Evolutionary conservation across 495 filamentous ascomycete genomes (phyloP).

Genomic region (Lepraria neglecta): DNA sequence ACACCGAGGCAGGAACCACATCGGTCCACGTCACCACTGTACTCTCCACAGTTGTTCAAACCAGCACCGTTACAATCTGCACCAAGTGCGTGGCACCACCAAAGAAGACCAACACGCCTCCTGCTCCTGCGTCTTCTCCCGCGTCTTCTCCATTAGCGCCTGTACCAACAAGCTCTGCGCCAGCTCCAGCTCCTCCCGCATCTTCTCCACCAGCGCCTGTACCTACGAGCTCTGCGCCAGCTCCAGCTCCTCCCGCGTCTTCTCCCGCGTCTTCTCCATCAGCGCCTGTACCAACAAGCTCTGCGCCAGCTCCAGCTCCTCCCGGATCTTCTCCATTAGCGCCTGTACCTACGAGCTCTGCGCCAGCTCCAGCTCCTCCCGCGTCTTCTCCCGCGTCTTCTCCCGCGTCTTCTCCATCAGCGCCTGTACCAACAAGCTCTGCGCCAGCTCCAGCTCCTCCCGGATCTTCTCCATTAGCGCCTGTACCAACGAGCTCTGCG

Average conservation of each 20-base stretch:
- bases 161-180: neutral
- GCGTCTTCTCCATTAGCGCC: neutral
- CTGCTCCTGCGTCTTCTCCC: constrained; percentile 14
- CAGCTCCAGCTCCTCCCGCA: constrained; percentile 14
- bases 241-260: constrained; percentile 24
- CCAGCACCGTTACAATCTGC: constrained; percentile 23
- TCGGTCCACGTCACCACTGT: constrained; percentile 17
- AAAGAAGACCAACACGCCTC: constrained; percentile 25
- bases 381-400: neutral
- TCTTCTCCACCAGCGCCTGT: neutral
- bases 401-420: neutral
- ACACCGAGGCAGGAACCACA: constrained; percentile 17
- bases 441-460: constrained; percentile 1
- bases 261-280: constrained; percentile 32
- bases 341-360: neutral
- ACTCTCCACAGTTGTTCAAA: constrained; percentile 18
- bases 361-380: neutral
- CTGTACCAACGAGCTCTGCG: neutral
- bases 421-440: neutral
- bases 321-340: constrained; percentile 19
- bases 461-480: neutral
- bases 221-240: neutral
- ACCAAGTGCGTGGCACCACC: constrained; percentile 24
- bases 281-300: constrained; percentile 12
- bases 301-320: neutral